phyloP scores from a whole-genome alignment of 345 rosid genomes.

The Trapa incisa region DNA sequence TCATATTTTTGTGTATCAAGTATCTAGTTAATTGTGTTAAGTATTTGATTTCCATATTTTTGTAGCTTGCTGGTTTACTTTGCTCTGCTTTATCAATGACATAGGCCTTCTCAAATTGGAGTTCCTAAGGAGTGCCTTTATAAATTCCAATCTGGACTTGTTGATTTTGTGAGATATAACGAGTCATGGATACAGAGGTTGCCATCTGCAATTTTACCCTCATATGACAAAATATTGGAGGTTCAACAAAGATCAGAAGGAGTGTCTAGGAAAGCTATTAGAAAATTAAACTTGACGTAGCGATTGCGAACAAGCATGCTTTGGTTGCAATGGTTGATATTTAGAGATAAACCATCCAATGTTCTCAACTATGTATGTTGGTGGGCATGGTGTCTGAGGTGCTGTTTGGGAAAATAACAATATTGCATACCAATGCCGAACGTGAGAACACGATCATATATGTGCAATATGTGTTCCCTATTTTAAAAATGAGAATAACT shows the following conservation, averaged over 20 bases:
- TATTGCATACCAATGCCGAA: conserved; percentile 76
- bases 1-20: not conserved
- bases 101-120: conserved; percentile 60
- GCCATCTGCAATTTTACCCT: conserved; percentile 49
- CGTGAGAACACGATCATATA: conserved; percentile 79
- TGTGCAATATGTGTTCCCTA: conserved; percentile 96
- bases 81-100: conserved; percentile 3
- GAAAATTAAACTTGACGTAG: conserved; percentile 21
- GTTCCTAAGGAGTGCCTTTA: conserved; percentile 41
- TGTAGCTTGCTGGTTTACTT: not conserved
- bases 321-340: conserved; percentile 92
- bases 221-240: conserved; percentile 48
- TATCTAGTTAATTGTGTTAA: no score
- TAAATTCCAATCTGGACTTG: conserved; percentile 29
- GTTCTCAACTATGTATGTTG: conserved; percentile 35
- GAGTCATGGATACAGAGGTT: conserved; percentile 26
- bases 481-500: conserved; percentile 74
- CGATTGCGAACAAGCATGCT: conserved; percentile 43
- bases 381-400: conserved; percentile 82
- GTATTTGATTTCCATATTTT: not conserved
- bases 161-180: conserved; percentile 34
- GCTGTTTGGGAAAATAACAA: conserved; percentile 90
- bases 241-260: conserved; percentile 16
- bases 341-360: conserved; percentile 40
- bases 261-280: conserved; percentile 18